phyloP scores from a whole-genome alignment of 192 early-diverging fungal species.

The Obelidium mucronatum region DNA sequence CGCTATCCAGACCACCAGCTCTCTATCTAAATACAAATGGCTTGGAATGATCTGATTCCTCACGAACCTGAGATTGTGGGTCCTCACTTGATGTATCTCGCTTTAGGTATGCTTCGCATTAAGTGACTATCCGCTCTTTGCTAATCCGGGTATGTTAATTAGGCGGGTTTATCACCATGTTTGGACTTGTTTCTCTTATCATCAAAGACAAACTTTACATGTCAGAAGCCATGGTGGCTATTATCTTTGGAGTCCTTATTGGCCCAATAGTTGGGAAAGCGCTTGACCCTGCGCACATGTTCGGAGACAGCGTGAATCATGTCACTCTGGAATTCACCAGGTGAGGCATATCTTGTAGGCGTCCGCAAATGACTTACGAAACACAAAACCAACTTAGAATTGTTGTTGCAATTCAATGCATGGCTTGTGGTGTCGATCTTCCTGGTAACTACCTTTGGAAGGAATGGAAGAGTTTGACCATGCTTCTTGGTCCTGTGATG shows the following conservation, averaged over 20 bases:
- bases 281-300: conserved; percentile 71
- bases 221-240: conserved; percentile 72
- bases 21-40: not conserved
- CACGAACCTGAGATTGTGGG: not conserved
- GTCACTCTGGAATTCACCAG: conserved; percentile 78
- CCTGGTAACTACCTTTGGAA: conserved; percentile 76
- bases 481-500: conserved; percentile 86
- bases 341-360: conserved; percentile 55
- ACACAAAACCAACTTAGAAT: not conserved
- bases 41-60: conserved; percentile 33
- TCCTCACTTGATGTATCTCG: conserved; percentile 13
- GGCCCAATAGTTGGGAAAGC: conserved; percentile 77
- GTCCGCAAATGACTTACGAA: not conserved
- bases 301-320: conserved; percentile 45
- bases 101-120: not conserved
- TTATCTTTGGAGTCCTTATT: conserved; percentile 83
- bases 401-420: conserved; percentile 82
- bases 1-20: no score
- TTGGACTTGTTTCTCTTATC: conserved; percentile 53
- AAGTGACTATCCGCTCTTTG: no score
- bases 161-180: conserved; percentile 48
- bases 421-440: conserved; percentile 83
- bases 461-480: conserved; percentile 68
- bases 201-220: conserved; percentile 53
- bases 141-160: conserved; percentile 9